Conservation (phyloP, 345 rosid species). For the Citropsis articulata region DNA sequence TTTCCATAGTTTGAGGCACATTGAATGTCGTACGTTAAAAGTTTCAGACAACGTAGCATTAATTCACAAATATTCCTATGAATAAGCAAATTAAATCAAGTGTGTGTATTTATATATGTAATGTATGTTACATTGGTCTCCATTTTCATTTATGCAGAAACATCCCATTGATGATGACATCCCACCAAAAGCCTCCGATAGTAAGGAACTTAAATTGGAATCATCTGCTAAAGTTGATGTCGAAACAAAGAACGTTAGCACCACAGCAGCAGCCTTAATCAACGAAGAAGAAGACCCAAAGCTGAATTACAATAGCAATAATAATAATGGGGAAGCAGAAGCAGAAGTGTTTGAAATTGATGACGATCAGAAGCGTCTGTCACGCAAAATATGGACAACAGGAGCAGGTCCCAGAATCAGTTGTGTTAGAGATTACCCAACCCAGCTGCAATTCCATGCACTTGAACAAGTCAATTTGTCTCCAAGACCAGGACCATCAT, state of each 20-base stretch:
- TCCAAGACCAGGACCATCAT: constrained; percentile 11
- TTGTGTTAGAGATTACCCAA: constrained; percentile 41
- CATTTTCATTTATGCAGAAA: constrained; percentile 21
- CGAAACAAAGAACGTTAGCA: too few relatives aligned
- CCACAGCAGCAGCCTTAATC: background rate
- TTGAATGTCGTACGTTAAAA: too few relatives aligned
- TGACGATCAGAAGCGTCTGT: constrained; percentile 1
- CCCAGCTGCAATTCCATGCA: constrained; percentile 33
- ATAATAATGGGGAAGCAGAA: background rate
- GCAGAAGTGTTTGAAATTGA: background rate
- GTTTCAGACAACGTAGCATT: too few relatives aligned
- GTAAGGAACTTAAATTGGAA: background rate
- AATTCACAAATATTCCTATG: too few relatives aligned
- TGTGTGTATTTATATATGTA: too few relatives aligned
- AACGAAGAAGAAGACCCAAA: background rate
- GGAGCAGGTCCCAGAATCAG: constrained; percentile 46
- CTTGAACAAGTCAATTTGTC: constrained; percentile 43
- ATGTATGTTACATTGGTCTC: background rate
- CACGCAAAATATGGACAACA: constrained; percentile 34
- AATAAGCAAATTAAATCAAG: too few relatives aligned
- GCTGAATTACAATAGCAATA: background rate
- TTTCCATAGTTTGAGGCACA: too few relatives aligned
- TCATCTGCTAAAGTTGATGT: background rate
- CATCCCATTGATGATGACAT: constrained; percentile 33
- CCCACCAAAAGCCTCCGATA: constrained; percentile 1